Percentiles rank a stretch among this genome's conserved stretches.
Evolutionary conservation across 805 yeast genomes (phyloP).

Genomic region (Starmerella vitae): DNA sequence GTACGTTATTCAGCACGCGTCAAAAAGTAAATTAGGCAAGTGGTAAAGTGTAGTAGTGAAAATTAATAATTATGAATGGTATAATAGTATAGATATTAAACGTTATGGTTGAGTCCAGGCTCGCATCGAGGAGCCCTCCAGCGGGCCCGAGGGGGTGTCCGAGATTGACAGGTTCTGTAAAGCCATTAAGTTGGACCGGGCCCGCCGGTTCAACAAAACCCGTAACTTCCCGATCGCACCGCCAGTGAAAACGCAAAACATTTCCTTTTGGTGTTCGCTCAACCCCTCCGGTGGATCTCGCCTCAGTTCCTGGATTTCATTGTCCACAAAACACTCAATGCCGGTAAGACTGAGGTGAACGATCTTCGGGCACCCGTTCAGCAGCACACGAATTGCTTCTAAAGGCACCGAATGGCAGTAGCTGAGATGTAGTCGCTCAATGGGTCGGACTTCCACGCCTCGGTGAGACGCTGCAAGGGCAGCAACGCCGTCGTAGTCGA

Average conservation of each 20-base stretch:
- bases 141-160: too few relatives aligned
- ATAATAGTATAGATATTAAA: too few relatives aligned
- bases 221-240: conserved; percentile 70
- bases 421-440: conserved; percentile 86
- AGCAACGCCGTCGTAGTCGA: conserved; percentile 71
- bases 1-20: not conserved
- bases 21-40: too few relatives aligned
- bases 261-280: conserved; percentile 66
- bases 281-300: conserved; percentile 89
- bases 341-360: conserved; percentile 91
- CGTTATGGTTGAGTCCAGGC: too few relatives aligned
- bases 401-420: conserved; percentile 74
- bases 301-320: conserved; percentile 75
- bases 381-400: conserved; percentile 59
- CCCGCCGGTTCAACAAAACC: conserved; percentile 46
- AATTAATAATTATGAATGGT: too few relatives aligned
- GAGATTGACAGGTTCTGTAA: too few relatives aligned
- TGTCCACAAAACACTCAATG: conserved; percentile 71
- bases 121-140: too few relatives aligned
- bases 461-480: conserved; percentile 43
- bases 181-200: too few relatives aligned
- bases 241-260: conserved; percentile 90
- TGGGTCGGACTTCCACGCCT: conserved; percentile 53
- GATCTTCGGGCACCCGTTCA: conserved; percentile 69
- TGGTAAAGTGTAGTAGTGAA: too few relatives aligned